These are phyloP conservation scores for Priceomyces carsonii DNA, from an alignment of 805 yeast species.

Conservation along the genomic window DNA sequence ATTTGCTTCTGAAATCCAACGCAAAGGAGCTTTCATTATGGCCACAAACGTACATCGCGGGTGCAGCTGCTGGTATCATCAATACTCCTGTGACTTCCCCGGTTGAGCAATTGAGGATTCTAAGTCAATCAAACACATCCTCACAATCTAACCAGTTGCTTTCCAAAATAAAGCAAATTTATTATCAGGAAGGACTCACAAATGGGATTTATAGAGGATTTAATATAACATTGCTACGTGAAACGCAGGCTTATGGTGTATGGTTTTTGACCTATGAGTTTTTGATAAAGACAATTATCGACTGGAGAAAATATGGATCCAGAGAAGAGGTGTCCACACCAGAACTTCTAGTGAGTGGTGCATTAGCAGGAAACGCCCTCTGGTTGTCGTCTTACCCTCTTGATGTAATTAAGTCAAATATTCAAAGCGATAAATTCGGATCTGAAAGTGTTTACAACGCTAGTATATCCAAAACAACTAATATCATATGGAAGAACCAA, in stretches of 20 bases:
- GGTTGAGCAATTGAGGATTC: constrained; percentile 64
- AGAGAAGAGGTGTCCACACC: constrained; percentile 55
- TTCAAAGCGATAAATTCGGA: constrained; percentile 57
- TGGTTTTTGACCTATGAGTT: constrained; percentile 71
- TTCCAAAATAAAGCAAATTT: constrained; percentile 45
- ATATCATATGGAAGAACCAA: constrained; percentile 38
- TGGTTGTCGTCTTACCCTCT: constrained; percentile 60
- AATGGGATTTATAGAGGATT: constrained; percentile 58
- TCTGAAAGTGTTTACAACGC: constrained; percentile 44
- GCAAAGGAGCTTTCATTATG: constrained; percentile 42
- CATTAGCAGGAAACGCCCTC: constrained; percentile 65
- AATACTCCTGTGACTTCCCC: constrained; percentile 64
- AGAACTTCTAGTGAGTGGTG: constrained; percentile 59
- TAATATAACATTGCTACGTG: constrained; percentile 55
- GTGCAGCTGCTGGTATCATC: constrained; percentile 67
- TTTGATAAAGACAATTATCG: constrained; percentile 44
- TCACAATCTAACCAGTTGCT: constrained; percentile 18
- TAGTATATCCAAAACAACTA: constrained; percentile 31
- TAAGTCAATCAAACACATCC: constrained; percentile 52
- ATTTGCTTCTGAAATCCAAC: constrained; percentile 36
- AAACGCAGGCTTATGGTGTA: constrained; percentile 72
- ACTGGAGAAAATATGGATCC: constrained; percentile 31
- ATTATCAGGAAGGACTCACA: constrained; percentile 39
- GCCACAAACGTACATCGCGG: constrained; percentile 61
- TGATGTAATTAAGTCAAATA: constrained; percentile 51